Evolutionary conservation across 2,329 filamentous ascomycete genomes (phyloP).

Genomic region (Fusarium sororula): DNA sequence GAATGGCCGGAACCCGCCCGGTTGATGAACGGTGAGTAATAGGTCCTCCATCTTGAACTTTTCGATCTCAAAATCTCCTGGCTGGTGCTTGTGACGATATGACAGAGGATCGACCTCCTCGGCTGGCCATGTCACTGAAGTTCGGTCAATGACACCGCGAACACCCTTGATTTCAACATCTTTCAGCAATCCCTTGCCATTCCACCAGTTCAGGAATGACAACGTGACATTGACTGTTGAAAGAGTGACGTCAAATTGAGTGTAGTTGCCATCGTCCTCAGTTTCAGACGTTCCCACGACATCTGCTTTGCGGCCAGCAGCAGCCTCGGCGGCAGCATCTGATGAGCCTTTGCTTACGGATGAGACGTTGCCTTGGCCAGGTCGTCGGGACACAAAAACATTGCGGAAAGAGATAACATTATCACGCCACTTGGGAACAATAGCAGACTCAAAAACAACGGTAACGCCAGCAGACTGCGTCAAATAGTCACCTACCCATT

Average conservation of each 20-base stretch:
- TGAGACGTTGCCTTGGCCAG: slow-evolving; percentile 76
- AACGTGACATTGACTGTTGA: slow-evolving; percentile 95
- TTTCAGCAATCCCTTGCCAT: slow-evolving; percentile 88
- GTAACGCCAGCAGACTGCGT: slow-evolving; percentile 93
- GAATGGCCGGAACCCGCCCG: slow-evolving; percentile 90
- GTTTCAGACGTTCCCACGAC: slow-evolving; percentile 46
- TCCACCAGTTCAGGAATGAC: slow-evolving; percentile 99
- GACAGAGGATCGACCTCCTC: slow-evolving; percentile 81
- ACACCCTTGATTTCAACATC: slow-evolving; percentile 96
- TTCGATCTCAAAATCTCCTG: slow-evolving; percentile 96
- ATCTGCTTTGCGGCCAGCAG: slow-evolving; percentile 70
- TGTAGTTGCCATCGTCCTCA: slow-evolving; percentile 92
- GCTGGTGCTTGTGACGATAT: slow-evolving; percentile 86
- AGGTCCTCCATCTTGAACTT: slow-evolving; percentile 96
- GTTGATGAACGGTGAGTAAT: slow-evolving; percentile 90
- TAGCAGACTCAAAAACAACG: slow-evolving; percentile 96
- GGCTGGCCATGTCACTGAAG: slow-evolving; percentile 74
- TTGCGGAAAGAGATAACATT: slow-evolving; percentile 97
- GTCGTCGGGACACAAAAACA: slow-evolving; percentile 91
- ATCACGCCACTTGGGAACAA: slow-evolving; percentile 94
- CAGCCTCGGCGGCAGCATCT: slow-evolving; percentile 84
- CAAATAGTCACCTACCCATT: slow-evolving; percentile 94
- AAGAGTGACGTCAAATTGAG: slow-evolving; percentile 94
- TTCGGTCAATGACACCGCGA: slow-evolving; percentile 90
- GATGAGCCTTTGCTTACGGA: slow-evolving; percentile 94